These are phyloP conservation scores for Didymella arachidicola DNA, from an alignment of 2,329 filamentous ascomycete genomes.

Conservation along the genomic window DNA sequence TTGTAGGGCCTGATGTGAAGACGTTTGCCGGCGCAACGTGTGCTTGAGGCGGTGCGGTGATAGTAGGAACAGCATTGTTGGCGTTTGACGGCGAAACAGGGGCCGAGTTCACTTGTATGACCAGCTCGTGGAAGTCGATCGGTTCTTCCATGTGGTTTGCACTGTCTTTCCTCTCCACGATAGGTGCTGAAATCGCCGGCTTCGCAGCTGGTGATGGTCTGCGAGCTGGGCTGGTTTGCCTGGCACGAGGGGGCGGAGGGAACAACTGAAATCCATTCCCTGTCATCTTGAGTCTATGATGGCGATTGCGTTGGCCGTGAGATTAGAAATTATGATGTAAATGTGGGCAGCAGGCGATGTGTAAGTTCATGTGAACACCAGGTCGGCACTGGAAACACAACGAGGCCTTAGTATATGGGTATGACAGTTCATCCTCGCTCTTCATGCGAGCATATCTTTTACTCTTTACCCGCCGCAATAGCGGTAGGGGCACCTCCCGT, in stretches of 20 bases:
- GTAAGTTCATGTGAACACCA: constrained; percentile 1
- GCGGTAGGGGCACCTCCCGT: constrained; percentile 45
- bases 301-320: not conserved
- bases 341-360: not conserved
- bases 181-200: constrained; percentile 41
- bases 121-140: constrained; percentile 50
- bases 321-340: constrained; percentile 15
- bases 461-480: constrained; percentile 34
- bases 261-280: constrained; percentile 50
- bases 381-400: constrained; percentile 7
- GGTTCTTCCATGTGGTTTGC: constrained; percentile 41
- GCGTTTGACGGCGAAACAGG: constrained; percentile 44
- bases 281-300: constrained; percentile 38
- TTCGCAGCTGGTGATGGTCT: constrained; percentile 38
- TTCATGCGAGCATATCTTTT: constrained; percentile 28
- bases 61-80: constrained; percentile 31
- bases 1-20: constrained; percentile 32
- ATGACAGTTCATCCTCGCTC: constrained; percentile 28
- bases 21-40: constrained; percentile 36
- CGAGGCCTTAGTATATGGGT: constrained; percentile 17
- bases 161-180: constrained; percentile 41
- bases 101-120: constrained; percentile 52
- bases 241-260: constrained; percentile 47
- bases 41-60: constrained; percentile 38
- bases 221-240: constrained; percentile 45